A percentile compares a stretch with the other conserved stretches of the same genome.
These are phyloP conservation scores for Phytophthora quininea DNA, from an alignment of 352 stramenopile genomes.

Conservation along the genomic window DNA sequence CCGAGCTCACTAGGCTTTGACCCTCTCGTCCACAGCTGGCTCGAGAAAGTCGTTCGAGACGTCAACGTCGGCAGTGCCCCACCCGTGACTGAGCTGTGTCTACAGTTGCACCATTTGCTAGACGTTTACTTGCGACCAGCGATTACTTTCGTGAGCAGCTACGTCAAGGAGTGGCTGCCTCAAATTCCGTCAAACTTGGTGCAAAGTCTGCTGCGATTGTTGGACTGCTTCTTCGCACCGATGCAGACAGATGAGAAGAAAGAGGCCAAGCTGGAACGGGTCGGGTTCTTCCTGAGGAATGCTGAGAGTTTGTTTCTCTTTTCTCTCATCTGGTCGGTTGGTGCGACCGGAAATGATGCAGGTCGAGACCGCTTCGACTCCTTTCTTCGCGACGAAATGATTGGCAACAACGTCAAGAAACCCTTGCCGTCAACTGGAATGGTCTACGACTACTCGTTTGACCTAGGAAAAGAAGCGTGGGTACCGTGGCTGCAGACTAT, in stretches of 20 bases:
- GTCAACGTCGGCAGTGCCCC: slow-evolving; percentile 53
- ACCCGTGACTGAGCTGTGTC: slow-evolving; percentile 54
- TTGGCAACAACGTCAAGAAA: slow-evolving; percentile 57
- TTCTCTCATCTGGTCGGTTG: slow-evolving; percentile 92
- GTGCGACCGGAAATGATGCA: slow-evolving; percentile 88
- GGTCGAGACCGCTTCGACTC: slow-evolving; percentile 86
- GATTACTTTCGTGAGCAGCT: slow-evolving; percentile 84
- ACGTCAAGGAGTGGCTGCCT: slow-evolving; percentile 92
- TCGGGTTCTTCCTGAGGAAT: slow-evolving; percentile 74
- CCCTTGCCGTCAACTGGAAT: slow-evolving; percentile 61
- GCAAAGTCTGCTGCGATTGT: slow-evolving; percentile 89
- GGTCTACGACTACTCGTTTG: slow-evolving; percentile 94
- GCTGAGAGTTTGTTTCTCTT: slow-evolving; percentile 93
- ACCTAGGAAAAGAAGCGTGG: slow-evolving; percentile 81
- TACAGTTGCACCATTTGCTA: slow-evolving; percentile 78
- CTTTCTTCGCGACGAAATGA: slow-evolving; percentile 88
- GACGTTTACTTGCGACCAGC: slow-evolving; percentile 86
- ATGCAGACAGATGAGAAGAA: slow-evolving; percentile 89
- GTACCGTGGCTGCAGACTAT: slow-evolving; percentile 93
- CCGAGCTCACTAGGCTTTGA: slow-evolving; percentile 92
- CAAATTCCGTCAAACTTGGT: slow-evolving; percentile 93
- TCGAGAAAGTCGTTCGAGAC: slow-evolving; percentile 72
- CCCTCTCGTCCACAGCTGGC: slow-evolving; percentile 89
- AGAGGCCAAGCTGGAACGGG: slow-evolving; percentile 70
- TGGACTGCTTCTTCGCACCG: slow-evolving; percentile 92